Conservation (phyloP, 2,329 filamentous ascomycete species). For the Aspergillus japonicus region DNA sequence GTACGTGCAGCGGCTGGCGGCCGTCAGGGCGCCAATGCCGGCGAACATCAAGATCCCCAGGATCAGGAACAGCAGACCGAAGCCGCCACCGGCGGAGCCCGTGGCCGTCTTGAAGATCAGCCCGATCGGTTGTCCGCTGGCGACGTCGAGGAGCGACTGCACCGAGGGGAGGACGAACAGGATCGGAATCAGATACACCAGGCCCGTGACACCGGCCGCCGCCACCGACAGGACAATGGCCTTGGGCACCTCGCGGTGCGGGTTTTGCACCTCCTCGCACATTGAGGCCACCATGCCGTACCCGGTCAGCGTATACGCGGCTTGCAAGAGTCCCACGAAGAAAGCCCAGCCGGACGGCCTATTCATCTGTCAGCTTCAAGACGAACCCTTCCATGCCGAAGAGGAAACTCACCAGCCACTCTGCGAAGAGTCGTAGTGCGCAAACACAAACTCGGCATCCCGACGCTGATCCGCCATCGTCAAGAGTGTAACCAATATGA, state of each 20-base stretch:
- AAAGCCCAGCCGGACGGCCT: slow-evolving; percentile 68
- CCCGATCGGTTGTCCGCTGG: slow-evolving; percentile 73
- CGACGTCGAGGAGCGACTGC: slow-evolving; percentile 60
- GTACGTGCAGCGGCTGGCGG: slow-evolving; percentile 71
- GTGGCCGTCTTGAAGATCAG: slow-evolving; percentile 74
- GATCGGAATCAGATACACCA: slow-evolving; percentile 69
- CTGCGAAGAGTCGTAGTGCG: slow-evolving; percentile 63
- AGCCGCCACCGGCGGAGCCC: slow-evolving; percentile 69
- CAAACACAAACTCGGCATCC: slow-evolving; percentile 64
- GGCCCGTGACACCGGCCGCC: slow-evolving; percentile 64
- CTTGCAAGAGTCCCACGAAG: slow-evolving; percentile 69
- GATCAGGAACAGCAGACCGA: slow-evolving; percentile 72
- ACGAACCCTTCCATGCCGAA: not conserved
- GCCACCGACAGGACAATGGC: slow-evolving; percentile 69
- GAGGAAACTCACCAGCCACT: slow-evolving; percentile 57
- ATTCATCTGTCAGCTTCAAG: slow-evolving; percentile 4
- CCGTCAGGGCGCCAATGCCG: slow-evolving; percentile 71
- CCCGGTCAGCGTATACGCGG: slow-evolving; percentile 51
- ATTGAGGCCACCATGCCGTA: slow-evolving; percentile 72
- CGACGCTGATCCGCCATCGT: slow-evolving; percentile 59
- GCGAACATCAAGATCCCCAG: slow-evolving; percentile 76
- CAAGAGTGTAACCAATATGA: slow-evolving; percentile 65
- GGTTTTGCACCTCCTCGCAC: slow-evolving; percentile 71
- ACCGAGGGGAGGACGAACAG: slow-evolving; percentile 74
- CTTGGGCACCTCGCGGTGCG: slow-evolving; percentile 66